Conservation (phyloP, 1,139 yeast genomes). For the Taphrina flavorubra region DNA sequence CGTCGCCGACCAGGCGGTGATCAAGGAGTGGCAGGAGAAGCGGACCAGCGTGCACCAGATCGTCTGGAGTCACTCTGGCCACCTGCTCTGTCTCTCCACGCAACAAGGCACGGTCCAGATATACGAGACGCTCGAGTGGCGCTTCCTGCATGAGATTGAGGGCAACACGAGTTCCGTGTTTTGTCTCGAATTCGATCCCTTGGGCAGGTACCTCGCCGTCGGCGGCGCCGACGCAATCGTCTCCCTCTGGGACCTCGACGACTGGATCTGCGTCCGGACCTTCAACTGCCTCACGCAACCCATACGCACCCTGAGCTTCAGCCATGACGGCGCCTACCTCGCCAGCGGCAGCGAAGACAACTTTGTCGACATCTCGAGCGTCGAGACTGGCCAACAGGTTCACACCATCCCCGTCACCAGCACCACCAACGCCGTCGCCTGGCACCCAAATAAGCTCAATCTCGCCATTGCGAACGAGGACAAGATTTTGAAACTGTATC, state of each 20-base stretch:
- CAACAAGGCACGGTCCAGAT: conserved; percentile 43
- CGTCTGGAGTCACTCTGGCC: conserved; percentile 43
- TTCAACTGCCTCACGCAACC: conserved; percentile 53
- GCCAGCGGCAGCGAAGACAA: conserved; percentile 51
- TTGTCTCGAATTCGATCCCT: conserved; percentile 61
- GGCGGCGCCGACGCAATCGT: conserved; percentile 77
- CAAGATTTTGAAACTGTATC: conserved; percentile 27
- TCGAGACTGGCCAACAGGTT: conserved; percentile 49
- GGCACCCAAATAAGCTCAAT: conserved; percentile 51
- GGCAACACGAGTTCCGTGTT: conserved; percentile 42
- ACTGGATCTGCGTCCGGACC: conserved; percentile 57
- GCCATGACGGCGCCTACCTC: conserved; percentile 52
- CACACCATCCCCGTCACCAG: conserved; percentile 43
- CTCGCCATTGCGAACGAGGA: conserved; percentile 49
- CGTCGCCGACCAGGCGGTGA: conserved; percentile 27
- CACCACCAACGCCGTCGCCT: conserved; percentile 48
- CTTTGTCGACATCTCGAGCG: conserved; percentile 50
- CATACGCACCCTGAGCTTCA: conserved; percentile 50
- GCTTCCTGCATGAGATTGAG: conserved; percentile 40
- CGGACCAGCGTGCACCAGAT: conserved; percentile 40
- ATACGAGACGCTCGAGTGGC: conserved; percentile 35
- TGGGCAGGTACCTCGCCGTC: conserved; percentile 61
- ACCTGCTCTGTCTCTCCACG: conserved; percentile 41
- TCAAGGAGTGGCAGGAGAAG: conserved; percentile 37
- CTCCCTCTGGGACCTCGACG: conserved; percentile 63